phyloP scores from a whole-genome alignment of 345 rosid species.

The Chamaenerion angustifolium region DNA sequence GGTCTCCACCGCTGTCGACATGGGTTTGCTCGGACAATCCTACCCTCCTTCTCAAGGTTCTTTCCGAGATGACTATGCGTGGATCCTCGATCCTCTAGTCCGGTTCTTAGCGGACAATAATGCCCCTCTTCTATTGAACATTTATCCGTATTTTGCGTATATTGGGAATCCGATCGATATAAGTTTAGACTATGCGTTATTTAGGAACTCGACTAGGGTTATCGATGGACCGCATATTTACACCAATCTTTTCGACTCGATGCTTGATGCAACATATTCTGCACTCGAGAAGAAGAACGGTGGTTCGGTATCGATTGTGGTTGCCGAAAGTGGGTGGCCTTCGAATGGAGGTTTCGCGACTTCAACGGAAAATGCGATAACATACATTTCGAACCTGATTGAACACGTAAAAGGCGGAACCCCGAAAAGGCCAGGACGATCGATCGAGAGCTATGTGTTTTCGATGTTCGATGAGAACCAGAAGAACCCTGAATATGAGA shows the following conservation, averaged over 20 bases:
- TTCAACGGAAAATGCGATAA: slow-evolving; percentile 30
- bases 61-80: slow-evolving; percentile 7
- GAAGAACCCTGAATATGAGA: slow-evolving; percentile 39
- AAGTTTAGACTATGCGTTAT: slow-evolving; percentile 23
- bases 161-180: slow-evolving; percentile 4
- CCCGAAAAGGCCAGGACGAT: slow-evolving; percentile 28
- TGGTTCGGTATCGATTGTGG: slow-evolving; percentile 33
- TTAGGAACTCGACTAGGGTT: slow-evolving; percentile 12
- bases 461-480: slow-evolving; percentile 43
- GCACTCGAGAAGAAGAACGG: slow-evolving; percentile 44
- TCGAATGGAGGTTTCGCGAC: slow-evolving; percentile 32
- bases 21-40: slow-evolving; percentile 6
- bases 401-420: slow-evolving; percentile 33
- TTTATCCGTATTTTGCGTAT: slow-evolving; percentile 35
- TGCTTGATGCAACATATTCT: slow-evolving; percentile 30
- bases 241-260: slow-evolving; percentile 44
- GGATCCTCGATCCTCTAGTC: slow-evolving; percentile 20
- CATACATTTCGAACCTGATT: slow-evolving; percentile 36
- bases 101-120: slow-evolving; percentile 21
- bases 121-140: slow-evolving; percentile 31
- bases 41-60: slow-evolving; percentile 16
- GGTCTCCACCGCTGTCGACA: slow-evolving; percentile 23
- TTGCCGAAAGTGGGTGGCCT: slow-evolving; percentile 62
- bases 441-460: slow-evolving; percentile 53
- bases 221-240: slow-evolving; percentile 14